Evolutionary conservation across 1,284 basidiomycete genomes (phyloP).

Genomic region (Xerocomus amazonicus): DNA sequence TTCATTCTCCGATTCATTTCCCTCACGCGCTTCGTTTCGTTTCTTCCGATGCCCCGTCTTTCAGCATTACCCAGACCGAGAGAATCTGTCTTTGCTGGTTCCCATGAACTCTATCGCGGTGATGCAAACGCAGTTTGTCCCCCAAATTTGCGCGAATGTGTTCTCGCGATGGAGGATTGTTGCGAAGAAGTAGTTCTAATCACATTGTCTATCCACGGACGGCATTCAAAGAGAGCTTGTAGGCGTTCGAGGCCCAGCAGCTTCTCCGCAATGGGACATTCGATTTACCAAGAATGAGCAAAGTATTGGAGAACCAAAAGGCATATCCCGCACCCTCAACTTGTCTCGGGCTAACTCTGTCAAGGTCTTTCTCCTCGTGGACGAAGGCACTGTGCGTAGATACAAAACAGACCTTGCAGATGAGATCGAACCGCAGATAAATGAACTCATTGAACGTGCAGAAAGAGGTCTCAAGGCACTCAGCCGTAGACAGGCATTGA

Average conservation of each 20-base stretch:
- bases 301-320: slow-evolving; percentile 59
- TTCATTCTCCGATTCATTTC: slow-evolving; percentile 24
- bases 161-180: slow-evolving; percentile 68
- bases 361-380: slow-evolving; percentile 68
- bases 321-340: slow-evolving; percentile 35
- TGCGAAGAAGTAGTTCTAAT: slow-evolving; percentile 55
- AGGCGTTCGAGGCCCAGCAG: slow-evolving; percentile 66
- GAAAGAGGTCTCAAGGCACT: slow-evolving; percentile 61
- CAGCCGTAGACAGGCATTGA: slow-evolving; percentile 52
- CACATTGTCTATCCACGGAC: not conserved
- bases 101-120: slow-evolving; percentile 54
- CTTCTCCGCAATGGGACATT: slow-evolving; percentile 65
- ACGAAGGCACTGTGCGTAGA: slow-evolving; percentile 61
- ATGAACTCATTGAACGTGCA: slow-evolving; percentile 65
- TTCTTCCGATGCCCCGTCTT: slow-evolving; percentile 47
- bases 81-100: slow-evolving; percentile 64
- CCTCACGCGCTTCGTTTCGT: too few relatives aligned
- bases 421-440: slow-evolving; percentile 75
- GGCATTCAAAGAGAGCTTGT: not conserved
- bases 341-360: slow-evolving; percentile 2
- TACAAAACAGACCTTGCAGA: slow-evolving; percentile 71
- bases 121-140: slow-evolving; percentile 64
- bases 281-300: slow-evolving; percentile 65
- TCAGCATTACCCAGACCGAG: slow-evolving; percentile 58
- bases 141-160: slow-evolving; percentile 66